phyloP scores from a whole-genome alignment of 2,329 filamentous ascomycete species.

The Fusarium graminum region DNA sequence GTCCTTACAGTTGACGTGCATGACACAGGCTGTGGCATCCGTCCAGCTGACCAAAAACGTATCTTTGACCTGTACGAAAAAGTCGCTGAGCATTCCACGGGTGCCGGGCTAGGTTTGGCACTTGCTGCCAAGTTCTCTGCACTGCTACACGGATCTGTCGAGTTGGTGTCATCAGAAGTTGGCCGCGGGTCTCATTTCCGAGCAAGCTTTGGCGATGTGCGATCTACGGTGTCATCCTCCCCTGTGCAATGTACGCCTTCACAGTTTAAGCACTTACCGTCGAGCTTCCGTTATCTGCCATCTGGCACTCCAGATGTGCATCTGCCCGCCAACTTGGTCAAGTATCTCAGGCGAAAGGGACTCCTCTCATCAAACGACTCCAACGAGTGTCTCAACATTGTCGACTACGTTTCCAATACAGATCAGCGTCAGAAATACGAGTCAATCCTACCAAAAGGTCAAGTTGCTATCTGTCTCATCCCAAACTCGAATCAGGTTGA shows the following conservation, averaged over 20 bases:
- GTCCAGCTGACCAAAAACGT: conserved; percentile 50
- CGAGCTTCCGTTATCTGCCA: conserved; percentile 11
- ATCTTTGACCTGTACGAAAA: conserved; percentile 62
- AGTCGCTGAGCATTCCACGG: conserved; percentile 53
- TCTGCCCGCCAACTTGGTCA: conserved; percentile 15
- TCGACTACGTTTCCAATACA: conserved; percentile 25
- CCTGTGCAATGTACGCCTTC: neutral
- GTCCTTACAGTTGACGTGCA: conserved; percentile 56
- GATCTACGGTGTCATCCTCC: neutral
- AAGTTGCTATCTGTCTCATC: conserved; percentile 38
- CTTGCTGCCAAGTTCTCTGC: conserved; percentile 58
- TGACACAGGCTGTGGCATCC: conserved; percentile 59
- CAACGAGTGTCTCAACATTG: conserved; percentile 22
- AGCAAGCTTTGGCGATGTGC: conserved; percentile 37
- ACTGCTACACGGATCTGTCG: conserved; percentile 55
- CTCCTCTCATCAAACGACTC: conserved; percentile 13
- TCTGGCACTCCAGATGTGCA: neutral
- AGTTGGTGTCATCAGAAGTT: conserved; percentile 54
- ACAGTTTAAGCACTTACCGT: conserved; percentile 2
- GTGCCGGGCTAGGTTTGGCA: conserved; percentile 59
- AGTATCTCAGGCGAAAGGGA: conserved; percentile 13
- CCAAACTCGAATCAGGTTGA: neutral
- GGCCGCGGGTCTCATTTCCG: conserved; percentile 58
- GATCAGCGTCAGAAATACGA: conserved; percentile 15
- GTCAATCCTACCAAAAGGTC: conserved; percentile 1